Base-by-base conservation (phyloP, 192 early-diverging fungal genomes). In the Coemansia sp. region DNA sequence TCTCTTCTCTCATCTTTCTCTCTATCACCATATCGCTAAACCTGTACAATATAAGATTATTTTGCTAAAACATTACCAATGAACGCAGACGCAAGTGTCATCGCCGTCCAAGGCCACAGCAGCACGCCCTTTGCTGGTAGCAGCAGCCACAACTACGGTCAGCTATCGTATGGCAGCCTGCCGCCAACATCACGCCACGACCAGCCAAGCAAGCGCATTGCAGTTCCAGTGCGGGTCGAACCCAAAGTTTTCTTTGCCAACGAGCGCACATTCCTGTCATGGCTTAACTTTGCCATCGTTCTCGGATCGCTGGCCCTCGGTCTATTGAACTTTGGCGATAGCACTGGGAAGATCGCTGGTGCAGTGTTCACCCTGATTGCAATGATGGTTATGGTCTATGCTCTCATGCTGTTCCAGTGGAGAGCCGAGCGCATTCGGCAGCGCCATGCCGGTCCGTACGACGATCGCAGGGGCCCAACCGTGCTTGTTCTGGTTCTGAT, bases 171-270 rank as follows among this genome's bases (percentile, higher is more conserved):
- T 34, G 74, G 74, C 56, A 78, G 68, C 49, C 38, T 69, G 27
- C 67, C 67, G 38, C 55, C 53, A 23, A 51, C 66, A 4, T 19
- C 62, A 24, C 66, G 62, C 59, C 47, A 58, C 41, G 59, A 64
- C 40, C 61, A 57, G 54, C 53, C 71, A 9, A 72, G 69, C 42
- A 90, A 85, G 74, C 87, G 90, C 17, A 89, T 91, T 52, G 87
- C 84, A 23, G 65, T 89, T 6, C 89, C 90, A 0, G 81, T 87
- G 41, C 83, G 89, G 7, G 82, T 92, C 19, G 90, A 93, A 40
- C 91, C 91, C 57, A 96, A 96, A 59, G 89, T 95, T 13, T 95
- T 93, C 68, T 95, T 96, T 71, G 93, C 93, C 43, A 96, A 96
- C 66, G 94, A 96, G 70, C 84, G 94, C 22, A 96, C 94, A 1